Percentiles rank a stretch among this genome's conserved stretches.
Conservation (phyloP, 2,329 filamentous ascomycete species). For the Lachnellula suecica region DNA sequence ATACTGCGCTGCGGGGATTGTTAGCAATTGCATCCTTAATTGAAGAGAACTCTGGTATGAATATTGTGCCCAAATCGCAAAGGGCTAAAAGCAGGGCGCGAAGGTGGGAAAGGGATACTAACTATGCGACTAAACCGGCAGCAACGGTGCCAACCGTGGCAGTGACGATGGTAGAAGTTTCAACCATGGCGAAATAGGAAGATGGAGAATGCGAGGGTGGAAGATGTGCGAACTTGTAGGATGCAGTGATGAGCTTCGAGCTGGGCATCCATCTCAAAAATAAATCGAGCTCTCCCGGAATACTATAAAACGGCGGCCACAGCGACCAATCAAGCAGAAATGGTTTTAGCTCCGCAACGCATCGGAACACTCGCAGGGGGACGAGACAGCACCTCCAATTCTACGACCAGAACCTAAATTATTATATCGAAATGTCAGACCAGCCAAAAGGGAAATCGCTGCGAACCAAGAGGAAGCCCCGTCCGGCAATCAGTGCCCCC, state of each 20-base stretch:
- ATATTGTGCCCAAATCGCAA: background rate
- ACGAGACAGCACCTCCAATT: too few species aligned
- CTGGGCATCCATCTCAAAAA: too few species aligned
- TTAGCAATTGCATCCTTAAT: conserved; percentile 13
- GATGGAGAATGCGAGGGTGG: background rate
- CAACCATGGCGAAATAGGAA: conserved; percentile 39
- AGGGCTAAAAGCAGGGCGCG: background rate
- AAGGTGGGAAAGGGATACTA: background rate
- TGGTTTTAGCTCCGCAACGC: too few species aligned
- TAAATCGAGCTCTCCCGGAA: too few species aligned
- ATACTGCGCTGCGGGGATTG: conserved; percentile 52
- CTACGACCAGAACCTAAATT: too few species aligned
- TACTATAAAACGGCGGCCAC: background rate
- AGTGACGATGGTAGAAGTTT: conserved; percentile 56
- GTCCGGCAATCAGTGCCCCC: conserved; percentile 62
- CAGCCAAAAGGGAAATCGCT: conserved; percentile 60
- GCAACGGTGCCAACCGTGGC: conserved; percentile 61
- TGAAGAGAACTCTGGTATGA: background rate
- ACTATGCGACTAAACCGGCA: conserved; percentile 50
- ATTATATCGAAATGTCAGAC: too few species aligned
- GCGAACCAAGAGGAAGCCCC: conserved; percentile 59
- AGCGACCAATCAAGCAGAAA: too few species aligned
- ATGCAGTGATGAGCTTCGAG: conserved; percentile 7
- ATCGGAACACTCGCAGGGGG: background rate
- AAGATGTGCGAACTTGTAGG: conserved; percentile 8